Percentiles rank a stretch among this genome's conserved stretches.
phyloP scores from a whole-genome alignment of 805 yeast species.

The Nakazawaea ernobii region DNA sequence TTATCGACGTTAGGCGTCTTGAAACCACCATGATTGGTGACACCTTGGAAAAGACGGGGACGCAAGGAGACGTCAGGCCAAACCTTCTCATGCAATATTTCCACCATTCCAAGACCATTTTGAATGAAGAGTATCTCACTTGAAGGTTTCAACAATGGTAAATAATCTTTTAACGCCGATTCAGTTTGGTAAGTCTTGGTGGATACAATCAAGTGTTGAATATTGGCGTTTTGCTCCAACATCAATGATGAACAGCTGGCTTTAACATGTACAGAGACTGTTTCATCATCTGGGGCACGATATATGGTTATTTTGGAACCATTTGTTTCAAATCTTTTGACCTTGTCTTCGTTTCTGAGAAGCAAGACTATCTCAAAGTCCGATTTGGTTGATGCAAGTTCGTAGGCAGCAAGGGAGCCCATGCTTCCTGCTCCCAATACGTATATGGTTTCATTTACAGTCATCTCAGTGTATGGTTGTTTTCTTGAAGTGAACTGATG shows the following conservation, averaged over 20 bases:
- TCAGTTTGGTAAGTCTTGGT: slow-evolving; percentile 78
- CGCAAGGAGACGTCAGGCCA: slow-evolving; percentile 44
- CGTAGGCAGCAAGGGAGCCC: slow-evolving; percentile 45
- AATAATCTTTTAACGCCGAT: slow-evolving; percentile 51
- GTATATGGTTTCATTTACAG: slow-evolving; percentile 11
- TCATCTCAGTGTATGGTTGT: neutral
- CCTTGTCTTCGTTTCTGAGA: slow-evolving; percentile 34
- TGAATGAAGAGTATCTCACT: slow-evolving; percentile 69
- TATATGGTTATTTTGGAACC: slow-evolving; percentile 31
- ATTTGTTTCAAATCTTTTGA: slow-evolving; percentile 32
- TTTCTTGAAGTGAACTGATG: too few species aligned
- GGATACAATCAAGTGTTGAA: slow-evolving; percentile 46
- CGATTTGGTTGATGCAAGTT: slow-evolving; percentile 36
- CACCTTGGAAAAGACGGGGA: slow-evolving; percentile 68
- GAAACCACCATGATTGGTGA: slow-evolving; percentile 81
- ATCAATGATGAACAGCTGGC: slow-evolving; percentile 15
- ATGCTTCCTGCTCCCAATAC: slow-evolving; percentile 50
- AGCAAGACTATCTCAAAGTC: slow-evolving; percentile 30
- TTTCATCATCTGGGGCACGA: slow-evolving; percentile 15
- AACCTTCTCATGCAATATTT: slow-evolving; percentile 37
- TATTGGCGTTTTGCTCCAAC: slow-evolving; percentile 3
- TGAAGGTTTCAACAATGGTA: slow-evolving; percentile 38
- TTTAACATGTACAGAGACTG: slow-evolving; percentile 11
- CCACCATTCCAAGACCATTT: slow-evolving; percentile 77
- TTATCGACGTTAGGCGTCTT: slow-evolving; percentile 27